Conservation (phyloP, 805 yeast genomes). For the Saturnispora kantuleensis region DNA sequence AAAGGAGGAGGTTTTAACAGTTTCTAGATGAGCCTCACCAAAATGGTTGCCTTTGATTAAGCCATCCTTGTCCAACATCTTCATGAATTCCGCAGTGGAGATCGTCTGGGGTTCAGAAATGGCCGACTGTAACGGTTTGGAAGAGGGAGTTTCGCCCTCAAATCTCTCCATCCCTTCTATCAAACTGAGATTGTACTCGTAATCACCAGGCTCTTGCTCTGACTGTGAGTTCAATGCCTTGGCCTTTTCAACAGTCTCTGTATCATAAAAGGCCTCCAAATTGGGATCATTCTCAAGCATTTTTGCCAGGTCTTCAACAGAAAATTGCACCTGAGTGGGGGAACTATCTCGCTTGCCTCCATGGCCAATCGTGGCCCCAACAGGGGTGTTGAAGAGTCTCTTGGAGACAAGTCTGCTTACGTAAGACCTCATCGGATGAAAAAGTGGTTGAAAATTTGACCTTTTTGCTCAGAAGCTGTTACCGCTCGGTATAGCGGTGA, state of each 20-base stretch:
- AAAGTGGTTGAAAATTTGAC: too few species aligned
- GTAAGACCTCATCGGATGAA: too few species aligned
- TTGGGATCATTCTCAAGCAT: constrained; percentile 23
- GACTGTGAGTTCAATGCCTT: background rate
- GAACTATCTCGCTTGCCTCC: background rate
- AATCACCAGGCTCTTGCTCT: constrained; percentile 4
- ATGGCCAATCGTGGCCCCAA: background rate
- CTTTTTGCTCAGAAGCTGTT: too few species aligned
- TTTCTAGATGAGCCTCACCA: background rate
- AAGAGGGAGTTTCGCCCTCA: background rate
- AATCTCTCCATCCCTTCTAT: constrained; percentile 1
- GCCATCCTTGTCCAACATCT: constrained; percentile 11
- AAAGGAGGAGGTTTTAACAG: too few species aligned
- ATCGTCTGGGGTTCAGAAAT: constrained; percentile 16
- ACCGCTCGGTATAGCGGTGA: too few species aligned
- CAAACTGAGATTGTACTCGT: constrained; percentile 17
- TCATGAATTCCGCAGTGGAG: constrained; percentile 16
- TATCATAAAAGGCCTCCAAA: constrained; percentile 21
- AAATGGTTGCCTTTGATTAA: background rate
- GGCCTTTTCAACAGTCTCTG: constrained; percentile 1
- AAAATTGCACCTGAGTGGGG: background rate
- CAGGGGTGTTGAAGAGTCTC: background rate
- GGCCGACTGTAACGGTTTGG: background rate
- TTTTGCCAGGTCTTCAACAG: constrained; percentile 11
- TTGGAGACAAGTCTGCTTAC: too few species aligned